Evolutionary conservation across 805 yeast species (phyloP).

Genomic region (Pichia deserticola): DNA sequence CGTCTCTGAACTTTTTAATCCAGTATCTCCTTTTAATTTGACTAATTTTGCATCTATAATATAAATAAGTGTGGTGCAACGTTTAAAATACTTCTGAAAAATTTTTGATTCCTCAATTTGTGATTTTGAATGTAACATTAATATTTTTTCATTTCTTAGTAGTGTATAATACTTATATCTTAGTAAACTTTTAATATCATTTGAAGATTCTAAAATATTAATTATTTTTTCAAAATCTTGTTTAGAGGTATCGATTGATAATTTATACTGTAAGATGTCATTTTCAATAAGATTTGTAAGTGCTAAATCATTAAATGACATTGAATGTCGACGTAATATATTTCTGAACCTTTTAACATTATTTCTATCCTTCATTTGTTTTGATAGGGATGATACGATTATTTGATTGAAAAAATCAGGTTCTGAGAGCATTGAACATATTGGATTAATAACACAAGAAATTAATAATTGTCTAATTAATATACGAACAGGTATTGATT

Average conservation of each 20-base stretch:
- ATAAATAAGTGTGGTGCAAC: not conserved
- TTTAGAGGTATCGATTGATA: slow-evolving; percentile 26
- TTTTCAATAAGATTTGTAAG: not conserved
- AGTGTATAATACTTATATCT: slow-evolving; percentile 41
- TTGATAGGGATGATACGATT: slow-evolving; percentile 52
- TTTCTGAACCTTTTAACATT: slow-evolving; percentile 68
- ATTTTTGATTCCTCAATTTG: slow-evolving; percentile 7
- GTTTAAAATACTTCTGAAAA: slow-evolving; percentile 7
- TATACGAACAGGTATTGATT: slow-evolving; percentile 40
- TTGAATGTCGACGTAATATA: slow-evolving; percentile 60
- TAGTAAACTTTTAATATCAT: slow-evolving; percentile 36
- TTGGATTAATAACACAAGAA: slow-evolving; percentile 47
- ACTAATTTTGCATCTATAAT: not conserved
- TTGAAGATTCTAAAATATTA: slow-evolving; percentile 24
- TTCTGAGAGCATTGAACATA: slow-evolving; percentile 47
- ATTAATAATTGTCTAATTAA: slow-evolving; percentile 60
- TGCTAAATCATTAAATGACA: slow-evolving; percentile 4
- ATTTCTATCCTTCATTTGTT: slow-evolving; percentile 60
- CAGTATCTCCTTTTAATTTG: not conserved
- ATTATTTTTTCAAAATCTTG: slow-evolving; percentile 26
- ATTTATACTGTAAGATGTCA: not conserved
- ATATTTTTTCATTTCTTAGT: slow-evolving; percentile 29
- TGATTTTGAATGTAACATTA: not conserved
- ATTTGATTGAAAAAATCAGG: slow-evolving; percentile 72
- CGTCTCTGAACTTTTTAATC: not conserved